A percentile compares a stretch with the other conserved stretches of the same genome.
Evolutionary conservation across 768 basidiomycete species (phyloP).

Genomic region (Kondoa subrosea): DNA sequence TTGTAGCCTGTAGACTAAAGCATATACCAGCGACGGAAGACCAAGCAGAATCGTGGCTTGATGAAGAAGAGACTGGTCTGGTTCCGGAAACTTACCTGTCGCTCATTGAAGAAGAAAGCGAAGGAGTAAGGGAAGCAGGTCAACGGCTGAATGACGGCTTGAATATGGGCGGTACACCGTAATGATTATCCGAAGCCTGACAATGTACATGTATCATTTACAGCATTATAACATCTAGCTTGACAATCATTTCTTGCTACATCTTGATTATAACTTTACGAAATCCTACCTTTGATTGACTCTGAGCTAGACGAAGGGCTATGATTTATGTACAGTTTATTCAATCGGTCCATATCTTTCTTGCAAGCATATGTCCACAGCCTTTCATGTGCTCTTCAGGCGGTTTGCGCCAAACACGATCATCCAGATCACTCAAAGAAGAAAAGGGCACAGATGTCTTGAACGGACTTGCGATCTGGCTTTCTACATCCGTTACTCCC

Average conservation of each 20-base stretch:
- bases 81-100: conserved; percentile 4
- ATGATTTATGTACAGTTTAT: not conserved
- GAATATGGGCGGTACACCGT: not conserved
- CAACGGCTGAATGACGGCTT: not conserved
- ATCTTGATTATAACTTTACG: too few species aligned
- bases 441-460: not conserved
- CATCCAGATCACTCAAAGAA: not conserved
- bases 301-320: too few species aligned
- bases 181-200: too few species aligned
- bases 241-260: not conserved
- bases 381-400: not conserved
- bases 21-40: not conserved
- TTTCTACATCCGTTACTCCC: not conserved
- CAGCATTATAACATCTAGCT: not conserved
- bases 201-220: not conserved
- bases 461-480: not conserved
- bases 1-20: conserved; percentile 3
- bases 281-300: not conserved
- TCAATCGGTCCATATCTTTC: not conserved
- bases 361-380: conserved; percentile 3
- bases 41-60: not conserved
- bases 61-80: conserved; percentile 5
- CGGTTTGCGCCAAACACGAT: not conserved
- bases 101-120: not conserved
- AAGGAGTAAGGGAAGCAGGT: not conserved